phyloP scores from a whole-genome alignment of 139 green algal species.

The Tetraselmis chui region DNA sequence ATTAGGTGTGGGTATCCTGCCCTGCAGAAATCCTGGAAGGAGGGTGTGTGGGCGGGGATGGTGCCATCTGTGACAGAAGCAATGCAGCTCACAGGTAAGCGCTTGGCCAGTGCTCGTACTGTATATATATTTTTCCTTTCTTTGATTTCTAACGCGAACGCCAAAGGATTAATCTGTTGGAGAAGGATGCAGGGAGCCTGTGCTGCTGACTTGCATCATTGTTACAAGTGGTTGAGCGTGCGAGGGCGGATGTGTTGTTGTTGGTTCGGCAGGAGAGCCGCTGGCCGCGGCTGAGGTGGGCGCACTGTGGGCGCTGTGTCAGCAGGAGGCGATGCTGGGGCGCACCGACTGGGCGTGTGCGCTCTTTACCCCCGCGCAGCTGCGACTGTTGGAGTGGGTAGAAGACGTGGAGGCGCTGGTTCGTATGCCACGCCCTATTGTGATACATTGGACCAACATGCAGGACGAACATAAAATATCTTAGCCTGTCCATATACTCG shows the following conservation, averaged over 20 bases:
- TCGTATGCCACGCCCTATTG: too few species aligned
- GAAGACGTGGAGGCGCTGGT: conserved; percentile 34
- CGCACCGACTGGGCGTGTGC: neutral
- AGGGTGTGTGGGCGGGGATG: neutral
- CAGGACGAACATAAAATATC: too few species aligned
- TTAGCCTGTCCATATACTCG: too few species aligned
- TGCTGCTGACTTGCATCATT: neutral
- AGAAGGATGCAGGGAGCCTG: neutral
- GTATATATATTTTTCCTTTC: neutral
- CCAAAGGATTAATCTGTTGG: too few species aligned
- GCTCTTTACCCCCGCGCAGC: neutral
- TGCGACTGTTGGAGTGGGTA: conserved; percentile 40
- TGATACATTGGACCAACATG: too few species aligned
- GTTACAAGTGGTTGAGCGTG: neutral
- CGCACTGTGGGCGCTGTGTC: conserved; percentile 47
- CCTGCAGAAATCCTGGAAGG: too few species aligned
- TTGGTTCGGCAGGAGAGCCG: conserved; percentile 11
- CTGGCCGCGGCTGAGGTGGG: conserved; percentile 37
- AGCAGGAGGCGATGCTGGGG: conserved; percentile 28
- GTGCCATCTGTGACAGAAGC: neutral
- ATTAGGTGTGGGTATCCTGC: too few species aligned
- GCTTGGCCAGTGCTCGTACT: too few species aligned
- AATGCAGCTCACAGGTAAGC: neutral
- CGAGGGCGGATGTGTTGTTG: conserved; percentile 20
- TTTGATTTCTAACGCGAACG: neutral